A percentile compares a stretch with the other conserved stretches of the same genome.
phyloP scores from a whole-genome alignment of 2,329 filamentous ascomycete species.

The Meredithiella fracta region DNA sequence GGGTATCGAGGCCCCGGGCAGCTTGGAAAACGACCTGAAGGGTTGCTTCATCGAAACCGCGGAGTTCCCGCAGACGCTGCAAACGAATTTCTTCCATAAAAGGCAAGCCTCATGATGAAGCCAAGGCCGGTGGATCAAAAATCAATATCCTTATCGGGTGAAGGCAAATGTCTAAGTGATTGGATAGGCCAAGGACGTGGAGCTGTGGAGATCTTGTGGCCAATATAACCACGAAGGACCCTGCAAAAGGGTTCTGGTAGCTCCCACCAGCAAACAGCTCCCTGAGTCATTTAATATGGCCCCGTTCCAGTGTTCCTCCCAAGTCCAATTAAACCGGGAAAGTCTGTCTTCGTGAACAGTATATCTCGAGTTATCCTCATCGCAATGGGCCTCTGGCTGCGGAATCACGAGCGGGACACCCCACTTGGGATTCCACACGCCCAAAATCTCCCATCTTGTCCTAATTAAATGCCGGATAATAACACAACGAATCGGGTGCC shows the following conservation, averaged over 20 bases:
- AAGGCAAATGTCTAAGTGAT: too few species aligned
- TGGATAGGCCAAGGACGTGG: too few species aligned
- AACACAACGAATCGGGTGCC: neutral
- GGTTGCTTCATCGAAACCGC: neutral
- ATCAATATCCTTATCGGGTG: too few species aligned
- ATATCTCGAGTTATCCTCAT: too few species aligned
- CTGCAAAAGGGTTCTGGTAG: too few species aligned
- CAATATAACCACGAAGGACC: too few species aligned
- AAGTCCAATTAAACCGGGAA: neutral
- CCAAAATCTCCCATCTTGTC: conserved; percentile 7
- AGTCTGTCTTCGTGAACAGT: neutral
- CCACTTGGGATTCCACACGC: conserved; percentile 11
- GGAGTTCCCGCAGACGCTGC: neutral
- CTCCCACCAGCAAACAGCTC: too few species aligned
- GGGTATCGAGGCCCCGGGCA: neutral
- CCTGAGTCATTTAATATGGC: too few species aligned
- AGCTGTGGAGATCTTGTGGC: too few species aligned
- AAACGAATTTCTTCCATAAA: conserved; percentile 5
- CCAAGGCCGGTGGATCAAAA: conserved; percentile 9
- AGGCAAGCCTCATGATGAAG: conserved; percentile 10
- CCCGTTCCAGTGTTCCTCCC: too few species aligned
- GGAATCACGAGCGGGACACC: neutral
- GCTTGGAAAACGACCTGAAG: neutral
- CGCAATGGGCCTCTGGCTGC: too few species aligned
- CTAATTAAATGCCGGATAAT: conserved; percentile 11